Evolutionary conservation across 768 basidiomycete species (phyloP), one percentile per base, ranked within the genome.

Genomic region (Xerocomus spinulosus): DNA sequence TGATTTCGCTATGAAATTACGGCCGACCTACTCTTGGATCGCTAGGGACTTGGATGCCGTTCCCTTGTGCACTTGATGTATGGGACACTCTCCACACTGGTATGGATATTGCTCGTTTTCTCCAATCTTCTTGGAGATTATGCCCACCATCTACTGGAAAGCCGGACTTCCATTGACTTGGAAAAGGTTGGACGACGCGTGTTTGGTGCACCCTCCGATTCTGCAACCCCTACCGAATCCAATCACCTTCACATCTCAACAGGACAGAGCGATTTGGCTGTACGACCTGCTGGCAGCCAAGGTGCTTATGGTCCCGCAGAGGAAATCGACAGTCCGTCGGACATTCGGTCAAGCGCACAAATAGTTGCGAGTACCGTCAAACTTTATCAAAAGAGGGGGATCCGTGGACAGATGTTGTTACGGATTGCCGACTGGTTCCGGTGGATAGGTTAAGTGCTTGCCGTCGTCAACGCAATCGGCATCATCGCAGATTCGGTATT

Each of bases 11-110:
- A n/a, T n/a, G n/a, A n/a, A n/a, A n/a, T n/a, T n/a, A n/a, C n/a
- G n/a, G n/a, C n/a, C n/a, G n/a, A n/a, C n/a, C n/a, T n/a, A n/a
- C n/a, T n/a, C n/a, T n/a, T n/a, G n/a, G n/a, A n/a, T n/a, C n/a
- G 5, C 6, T 13, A 58, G 62, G 61, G 63, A 17, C 24, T 71
- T 1, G 70, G 70, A 9, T 71, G 70, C 38, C 67, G 67, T 46
- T 70, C 68, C 2, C 49, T 56, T 0, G 55, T 58, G 1, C 70
- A 70, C 43, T 23, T 68, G 34, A 32, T 63, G 10, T 70, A 68
- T 13, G 70, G 58, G 3, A 13, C 29, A 5, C 1, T 57, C 3
- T 65, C 70, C 1, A 71, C 65, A 2, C 1, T 49, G 0, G 55
- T 64, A 14, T 70, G 69, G 69, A 23, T 58, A 5, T 15, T 68